Evolutionary conservation across 805 yeast species (phyloP).

Genomic region (Schwanniomyces yamadae): DNA sequence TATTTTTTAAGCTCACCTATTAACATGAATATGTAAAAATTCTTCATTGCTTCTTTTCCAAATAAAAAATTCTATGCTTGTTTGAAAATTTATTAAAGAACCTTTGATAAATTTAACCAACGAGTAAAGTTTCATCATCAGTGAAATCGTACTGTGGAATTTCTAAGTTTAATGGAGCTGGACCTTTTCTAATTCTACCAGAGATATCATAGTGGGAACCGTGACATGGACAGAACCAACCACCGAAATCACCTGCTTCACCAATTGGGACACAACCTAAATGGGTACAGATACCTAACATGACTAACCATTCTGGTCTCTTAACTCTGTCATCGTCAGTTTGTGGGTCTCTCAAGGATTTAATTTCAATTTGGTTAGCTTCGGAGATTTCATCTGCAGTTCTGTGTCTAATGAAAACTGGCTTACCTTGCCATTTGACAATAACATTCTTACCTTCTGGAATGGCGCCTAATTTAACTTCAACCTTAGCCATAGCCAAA

Average conservation of each 20-base stretch:
- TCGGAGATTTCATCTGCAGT: conserved; percentile 89
- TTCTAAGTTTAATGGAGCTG: conserved; percentile 98
- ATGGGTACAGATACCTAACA: conserved; percentile 99
- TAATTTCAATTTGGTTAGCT: conserved; percentile 81
- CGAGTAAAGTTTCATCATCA: conserved; percentile 74
- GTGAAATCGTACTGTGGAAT: conserved; percentile 86
- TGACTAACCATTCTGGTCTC: conserved; percentile 97
- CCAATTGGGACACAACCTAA: conserved; percentile 99
- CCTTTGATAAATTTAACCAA: conserved; percentile 59
- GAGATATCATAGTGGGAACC: conserved; percentile 99
- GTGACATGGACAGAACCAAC: conserved; percentile 99
- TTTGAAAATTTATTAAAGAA: conserved; percentile 1
- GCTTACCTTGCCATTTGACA: conserved; percentile 99
- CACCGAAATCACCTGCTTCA: conserved; percentile 99
- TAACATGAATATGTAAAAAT: conserved; percentile 5
- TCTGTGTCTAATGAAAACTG: conserved; percentile 99
- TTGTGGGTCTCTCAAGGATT: conserved; percentile 90
- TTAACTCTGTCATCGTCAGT: conserved; percentile 88
- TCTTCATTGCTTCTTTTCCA: conserved; percentile 3
- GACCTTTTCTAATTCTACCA: conserved; percentile 99
- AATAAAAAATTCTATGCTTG: conserved; percentile 4
- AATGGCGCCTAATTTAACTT: conserved; percentile 87
- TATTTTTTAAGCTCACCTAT: conserved; percentile 5
- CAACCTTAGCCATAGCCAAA: conserved; percentile 98
- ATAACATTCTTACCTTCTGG: conserved; percentile 98